These are phyloP conservation scores for Trichoderma polysporum DNA, from an alignment of 2,329 filamentous ascomycete genomes.

Conservation along the genomic window DNA sequence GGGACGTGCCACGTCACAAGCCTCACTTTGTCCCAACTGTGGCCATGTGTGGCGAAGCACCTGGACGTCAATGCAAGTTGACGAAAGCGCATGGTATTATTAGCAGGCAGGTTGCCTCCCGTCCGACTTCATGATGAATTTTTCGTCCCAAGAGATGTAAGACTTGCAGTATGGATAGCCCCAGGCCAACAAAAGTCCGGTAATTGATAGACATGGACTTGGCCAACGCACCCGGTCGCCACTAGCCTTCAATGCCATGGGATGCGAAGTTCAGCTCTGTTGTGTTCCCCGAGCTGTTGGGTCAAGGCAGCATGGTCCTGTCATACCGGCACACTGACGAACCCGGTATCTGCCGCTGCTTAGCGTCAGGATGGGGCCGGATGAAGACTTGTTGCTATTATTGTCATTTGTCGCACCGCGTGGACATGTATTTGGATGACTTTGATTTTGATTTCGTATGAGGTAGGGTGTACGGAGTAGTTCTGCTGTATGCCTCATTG, in stretches of 20 bases:
- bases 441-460: neutral
- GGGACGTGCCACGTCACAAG: slow-evolving; percentile 47
- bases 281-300: slow-evolving; percentile 12
- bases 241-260: slow-evolving; percentile 2
- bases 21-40: slow-evolving; percentile 35
- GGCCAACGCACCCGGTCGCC: slow-evolving; percentile 18
- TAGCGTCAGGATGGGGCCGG: neutral
- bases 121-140: neutral
- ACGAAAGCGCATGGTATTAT: neutral
- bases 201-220: slow-evolving; percentile 20
- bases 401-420: neutral
- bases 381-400: slow-evolving; percentile 10
- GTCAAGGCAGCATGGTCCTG: neutral
- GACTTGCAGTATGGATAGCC: slow-evolving; percentile 16
- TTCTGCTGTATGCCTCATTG: neutral
- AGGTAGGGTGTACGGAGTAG: neutral
- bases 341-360: slow-evolving; percentile 9
- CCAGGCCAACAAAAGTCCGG: neutral
- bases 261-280: slow-evolving; percentile 17
- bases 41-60: slow-evolving; percentile 22
- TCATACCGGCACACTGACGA: neutral
- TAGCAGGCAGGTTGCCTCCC: slow-evolving; percentile 22
- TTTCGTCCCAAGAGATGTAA: slow-evolving; percentile 22
- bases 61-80: neutral
- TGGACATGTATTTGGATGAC: neutral